Conservation (phyloP, 2,329 filamentous ascomycete genomes). For the Chlorencoelia australis region DNA sequence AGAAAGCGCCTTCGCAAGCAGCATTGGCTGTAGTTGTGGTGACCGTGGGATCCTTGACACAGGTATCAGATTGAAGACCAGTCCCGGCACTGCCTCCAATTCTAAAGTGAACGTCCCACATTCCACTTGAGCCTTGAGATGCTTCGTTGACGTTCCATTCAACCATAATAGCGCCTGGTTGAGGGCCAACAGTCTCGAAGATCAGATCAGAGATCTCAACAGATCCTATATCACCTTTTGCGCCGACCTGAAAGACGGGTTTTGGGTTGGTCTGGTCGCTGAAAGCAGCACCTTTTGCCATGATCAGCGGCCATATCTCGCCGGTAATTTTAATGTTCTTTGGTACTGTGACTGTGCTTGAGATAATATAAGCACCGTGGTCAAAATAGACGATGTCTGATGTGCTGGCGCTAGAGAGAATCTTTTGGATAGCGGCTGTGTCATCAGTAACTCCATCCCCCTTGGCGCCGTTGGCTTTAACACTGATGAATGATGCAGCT, state of each 20-base stretch:
- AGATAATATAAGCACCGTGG: conserved; percentile 56
- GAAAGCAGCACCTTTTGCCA: conserved; percentile 71
- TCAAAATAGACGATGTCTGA: conserved; percentile 66
- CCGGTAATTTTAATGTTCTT: conserved; percentile 80
- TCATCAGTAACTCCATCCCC: conserved; percentile 86
- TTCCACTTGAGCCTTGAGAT: conserved; percentile 58
- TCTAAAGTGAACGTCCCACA: conserved; percentile 96
- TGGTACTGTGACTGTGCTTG: conserved; percentile 60
- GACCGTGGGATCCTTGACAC: conserved; percentile 62
- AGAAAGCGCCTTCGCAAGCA: conserved; percentile 64
- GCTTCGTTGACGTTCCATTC: conserved; percentile 76
- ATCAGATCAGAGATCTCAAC: conserved; percentile 86
- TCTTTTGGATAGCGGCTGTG: conserved; percentile 70
- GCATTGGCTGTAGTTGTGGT: conserved; percentile 51
- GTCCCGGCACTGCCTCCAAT: conserved; percentile 82
- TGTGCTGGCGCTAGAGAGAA: conserved; percentile 56
- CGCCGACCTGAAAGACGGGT: conserved; percentile 77
- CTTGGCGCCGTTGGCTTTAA: conserved; percentile 72
- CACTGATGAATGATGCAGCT: conserved; percentile 65
- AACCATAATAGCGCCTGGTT: conserved; percentile 81
- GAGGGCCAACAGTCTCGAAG: conserved; percentile 68
- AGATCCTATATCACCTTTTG: conserved; percentile 62
- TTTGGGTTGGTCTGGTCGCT: conserved; percentile 63
- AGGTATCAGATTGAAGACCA: conserved; percentile 63
- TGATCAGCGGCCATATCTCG: conserved; percentile 83